Evolutionary conservation across 2,329 filamentous ascomycete species (phyloP), one percentile per base, ranked within the genome.

Genomic region (Sporothrix protearum): DNA sequence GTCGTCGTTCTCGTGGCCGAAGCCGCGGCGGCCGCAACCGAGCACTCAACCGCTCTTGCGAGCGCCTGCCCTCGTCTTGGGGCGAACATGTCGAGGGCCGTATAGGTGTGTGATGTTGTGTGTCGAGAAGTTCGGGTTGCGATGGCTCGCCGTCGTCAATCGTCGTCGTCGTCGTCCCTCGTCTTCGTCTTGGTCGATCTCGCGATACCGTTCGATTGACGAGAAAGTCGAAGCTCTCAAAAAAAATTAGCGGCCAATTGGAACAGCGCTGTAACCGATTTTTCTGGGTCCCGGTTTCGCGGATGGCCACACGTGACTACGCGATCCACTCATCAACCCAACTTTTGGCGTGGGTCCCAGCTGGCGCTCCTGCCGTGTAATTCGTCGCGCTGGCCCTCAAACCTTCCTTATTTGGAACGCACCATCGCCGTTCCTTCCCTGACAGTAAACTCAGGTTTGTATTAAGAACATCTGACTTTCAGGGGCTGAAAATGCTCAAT

Each of bases 11-110:
- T 83, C 80, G 42, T 79, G 76, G 66, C 85, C 81, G 68, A 45
- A n/a, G 57, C 28, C 1, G 69, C 25, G 42, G 68, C 33, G 4
- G 67, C 36, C 10, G 84, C 80, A n/a, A 83, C 80, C 28, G 80
- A 78, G 57, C 85, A 82, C 72, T 83, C 80, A 64, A 88, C 78
- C 74, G 87, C 85, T 81, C 86, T 85, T 77, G 86, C 85, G 75
- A 91, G 81, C 75, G 85, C 85, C 81, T 85, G 87, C 77, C 86
- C 85, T 79, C 89, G 85, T 77, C 87, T 85, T 75, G 71, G 71
- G 25, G 73, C 68, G 64, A 74, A 73, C 73, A 74, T 74, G 63
- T 53, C 16, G 30, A 36, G 33, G 33, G 22, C 9, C 10, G 25
- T 49, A 61, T 47, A 36, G 16, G 36, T 53, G 51, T n/a, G 49